Base-by-base conservation (phyloP, 331 rosid genomes). In the Quercus phellos region DNA sequence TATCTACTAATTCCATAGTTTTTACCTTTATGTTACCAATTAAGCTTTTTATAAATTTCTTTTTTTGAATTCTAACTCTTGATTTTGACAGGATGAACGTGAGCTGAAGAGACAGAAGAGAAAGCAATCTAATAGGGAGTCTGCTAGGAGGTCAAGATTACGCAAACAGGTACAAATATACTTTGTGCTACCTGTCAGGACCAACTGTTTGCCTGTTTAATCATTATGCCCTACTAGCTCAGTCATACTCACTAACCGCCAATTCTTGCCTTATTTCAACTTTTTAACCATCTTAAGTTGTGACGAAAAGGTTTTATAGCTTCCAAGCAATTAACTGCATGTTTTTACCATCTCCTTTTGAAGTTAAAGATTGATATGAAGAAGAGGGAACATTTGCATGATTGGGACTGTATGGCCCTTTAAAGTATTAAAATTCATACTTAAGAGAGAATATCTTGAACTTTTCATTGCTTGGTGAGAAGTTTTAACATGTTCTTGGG, bases 91-190 rank as follows among this genome's bases (percentile, higher is more conserved):
- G 98, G 98, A 94, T 43, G 99, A 94, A 74, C 98, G 99, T 4
- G 99, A 94, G 81, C 83, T 92, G 68, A 94, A 92, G 86, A 82
- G 96, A 78, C 99, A 94, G 85, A 94, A 94, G 81, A 87, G 99
- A 82, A 94, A 94, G 89, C 99, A 94, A 83, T 94, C 99, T 11
- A 94, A 94, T 72, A 85, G 99, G 78, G 99, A 94, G 79, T 94
- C 99, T 13, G 99, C 99, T 27, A 81, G 99, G 91, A 89, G 98
- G 86, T 94, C 99, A 77, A 90, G 99, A 85, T 79, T 94, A 51
- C 97, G 99, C 77, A 94, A 94, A 85, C 99, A 94, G 99, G 99
- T 94, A 71, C 68, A 27, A 27, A 46, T 72, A 35, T 74, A 32
- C 73, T 56, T 75, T 54, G 9, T 75, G 38, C 50, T 24, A 77